Evolutionary conservation across 306 rosid genomes (phyloP), one percentile per base, ranked within the genome.

Genomic region (Glycine tomentella): DNA sequence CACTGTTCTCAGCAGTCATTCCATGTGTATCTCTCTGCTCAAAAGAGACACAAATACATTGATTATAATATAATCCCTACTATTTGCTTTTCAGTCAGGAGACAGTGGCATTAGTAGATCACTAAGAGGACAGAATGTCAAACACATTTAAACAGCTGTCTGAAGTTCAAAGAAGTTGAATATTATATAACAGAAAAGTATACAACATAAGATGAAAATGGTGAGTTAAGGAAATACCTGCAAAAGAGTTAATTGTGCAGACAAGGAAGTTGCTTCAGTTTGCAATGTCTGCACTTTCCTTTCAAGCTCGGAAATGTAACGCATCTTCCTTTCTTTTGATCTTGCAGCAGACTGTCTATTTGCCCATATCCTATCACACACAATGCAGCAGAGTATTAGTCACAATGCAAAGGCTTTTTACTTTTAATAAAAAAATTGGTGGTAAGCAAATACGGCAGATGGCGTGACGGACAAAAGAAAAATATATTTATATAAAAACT

Each of bases 331-430:
- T 85, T 93, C 95, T 83, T 93, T 93, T 42, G 98, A 93, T 82
- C 98, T 88, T n/a, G 98, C 93, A 87, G 97, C 97, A 56, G 98
- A 93, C 83, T 93, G 98, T 84, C 98, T 86, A 67, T 93, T 93
- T 75, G 97, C 98, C 97, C 97, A 93, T 77, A 93, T 89, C 92
- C 98, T 93, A 83, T 82, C 52, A 51, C 59, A 81, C 67, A 25
- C 31, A 25, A 52, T 71, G 65, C 46, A 25, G 58, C 46, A 42
- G 25, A 81, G 46, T 42, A 33, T 73, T 78, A 72, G 80, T 9
- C 62, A 83, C 20, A 7, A 33, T 33, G 15, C 3, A 16, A 40
- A 34, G 17, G 11, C 3, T 36, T 38, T 76, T 64, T 10, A 3
- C 7, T 42, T 69, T 69, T 10, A 10, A 17, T 17, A 46, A 48